A percentile compares a stretch with the other conserved stretches of the same genome.
These are phyloP conservation scores for Spergularia azorica DNA, from an alignment of 179 eudicot species.

Conservation along the genomic window DNA sequence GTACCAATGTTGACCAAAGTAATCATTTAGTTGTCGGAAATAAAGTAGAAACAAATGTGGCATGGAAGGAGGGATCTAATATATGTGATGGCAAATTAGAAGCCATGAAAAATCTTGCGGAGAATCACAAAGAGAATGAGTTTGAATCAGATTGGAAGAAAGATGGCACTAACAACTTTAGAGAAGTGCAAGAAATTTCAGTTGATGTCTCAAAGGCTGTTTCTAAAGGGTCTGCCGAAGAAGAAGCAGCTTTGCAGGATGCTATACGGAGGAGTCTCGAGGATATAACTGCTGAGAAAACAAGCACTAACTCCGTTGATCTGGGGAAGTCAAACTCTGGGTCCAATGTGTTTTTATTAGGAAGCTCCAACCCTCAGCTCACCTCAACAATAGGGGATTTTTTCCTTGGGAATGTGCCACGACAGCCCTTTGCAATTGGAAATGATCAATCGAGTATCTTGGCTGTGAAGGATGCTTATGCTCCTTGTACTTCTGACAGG, in stretches of 20 bases:
- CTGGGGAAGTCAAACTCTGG: constrained; percentile 23
- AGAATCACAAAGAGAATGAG: constrained; percentile 36
- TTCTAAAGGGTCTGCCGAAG: constrained; percentile 71
- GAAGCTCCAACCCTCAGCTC: constrained; percentile 33
- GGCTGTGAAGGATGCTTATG: constrained; percentile 21
- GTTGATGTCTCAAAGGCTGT: constrained; percentile 31
- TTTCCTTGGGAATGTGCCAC: constrained; percentile 24
- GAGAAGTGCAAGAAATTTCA: constrained; percentile 31
- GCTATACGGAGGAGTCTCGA: constrained; percentile 79
- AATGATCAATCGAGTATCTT: constrained; percentile 25
- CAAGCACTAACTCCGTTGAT: constrained; percentile 32
- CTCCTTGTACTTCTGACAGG: constrained; percentile 25
- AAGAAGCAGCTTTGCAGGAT: constrained; percentile 82
- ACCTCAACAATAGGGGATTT: constrained; percentile 24
- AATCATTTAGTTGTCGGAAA: constrained; percentile 16
- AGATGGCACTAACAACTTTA: constrained; percentile 33
- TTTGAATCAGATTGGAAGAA: constrained; percentile 66
- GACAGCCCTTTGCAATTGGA: constrained; percentile 25
- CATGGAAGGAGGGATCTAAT: constrained; percentile 29
- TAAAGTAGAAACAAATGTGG: constrained; percentile 27
- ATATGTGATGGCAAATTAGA: constrained; percentile 21
- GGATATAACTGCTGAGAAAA: constrained; percentile 38
- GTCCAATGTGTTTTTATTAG: constrained; percentile 27
- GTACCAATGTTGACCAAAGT: constrained; percentile 34
- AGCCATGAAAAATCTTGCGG: constrained; percentile 22